phyloP scores from a whole-genome alignment of 768 basidiomycete species.

The Cystobasidium onofrii region DNA sequence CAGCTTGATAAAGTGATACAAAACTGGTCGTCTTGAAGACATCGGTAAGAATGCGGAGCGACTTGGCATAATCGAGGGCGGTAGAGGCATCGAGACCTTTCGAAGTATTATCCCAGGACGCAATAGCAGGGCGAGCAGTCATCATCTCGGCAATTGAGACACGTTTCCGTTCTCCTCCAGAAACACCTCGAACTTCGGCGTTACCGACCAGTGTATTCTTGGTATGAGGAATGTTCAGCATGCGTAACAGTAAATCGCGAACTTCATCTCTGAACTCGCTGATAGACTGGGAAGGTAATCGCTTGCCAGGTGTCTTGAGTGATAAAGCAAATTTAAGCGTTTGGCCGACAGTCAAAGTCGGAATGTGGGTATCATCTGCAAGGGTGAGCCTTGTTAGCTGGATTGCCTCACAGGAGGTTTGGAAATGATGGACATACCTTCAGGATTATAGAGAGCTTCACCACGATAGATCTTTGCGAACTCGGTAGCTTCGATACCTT shows the following conservation, averaged over 20 bases:
- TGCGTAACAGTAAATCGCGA: constrained; percentile 49
- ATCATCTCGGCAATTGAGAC: constrained; percentile 42
- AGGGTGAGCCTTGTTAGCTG: not conserved
- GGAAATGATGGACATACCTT: constrained; percentile 4
- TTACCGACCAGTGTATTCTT: constrained; percentile 68
- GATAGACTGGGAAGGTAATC: constrained; percentile 39
- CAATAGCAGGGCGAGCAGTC: constrained; percentile 36
- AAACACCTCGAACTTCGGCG: constrained; percentile 57
- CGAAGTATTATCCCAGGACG: constrained; percentile 57
- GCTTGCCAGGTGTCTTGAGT: constrained; percentile 50
- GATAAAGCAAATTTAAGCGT: constrained; percentile 58
- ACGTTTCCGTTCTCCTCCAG: constrained; percentile 48
- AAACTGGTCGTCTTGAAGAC: constrained; percentile 66
- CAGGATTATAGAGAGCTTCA: constrained; percentile 49
- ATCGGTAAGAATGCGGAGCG: constrained; percentile 73
- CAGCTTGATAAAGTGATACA: constrained; percentile 78
- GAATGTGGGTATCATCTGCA: constrained; percentile 77
- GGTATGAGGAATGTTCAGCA: constrained; percentile 69
- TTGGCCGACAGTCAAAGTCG: constrained; percentile 69
- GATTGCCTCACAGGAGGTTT: not conserved
- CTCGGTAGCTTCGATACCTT: constrained; percentile 61
- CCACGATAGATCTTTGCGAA: constrained; percentile 47
- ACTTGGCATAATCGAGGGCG: constrained; percentile 61
- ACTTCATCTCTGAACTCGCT: constrained; percentile 48
- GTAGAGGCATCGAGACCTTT: constrained; percentile 44